Evolutionary conservation across 1,139 yeast species (phyloP), one percentile per base, ranked within the genome.

Genomic region (Taphrina wiesneri): DNA sequence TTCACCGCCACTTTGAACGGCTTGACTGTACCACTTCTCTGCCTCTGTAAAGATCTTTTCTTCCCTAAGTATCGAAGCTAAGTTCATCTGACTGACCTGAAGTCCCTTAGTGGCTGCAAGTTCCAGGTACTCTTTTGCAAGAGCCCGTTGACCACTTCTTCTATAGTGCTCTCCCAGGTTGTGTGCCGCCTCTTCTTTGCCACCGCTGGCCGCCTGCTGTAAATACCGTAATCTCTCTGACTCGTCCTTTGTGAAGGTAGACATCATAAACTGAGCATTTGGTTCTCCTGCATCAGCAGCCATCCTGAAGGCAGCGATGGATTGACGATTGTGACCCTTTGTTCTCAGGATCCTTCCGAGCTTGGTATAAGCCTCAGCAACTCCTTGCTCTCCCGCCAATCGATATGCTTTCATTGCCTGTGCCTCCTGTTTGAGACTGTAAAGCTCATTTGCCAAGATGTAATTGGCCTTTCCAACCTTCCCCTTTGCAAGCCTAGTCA

Each of bases 81-180:
- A 34, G 34, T 60, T 65, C 52, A 52, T 47, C 25, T 60, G 65
- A n/a, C 66, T 52, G 19, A 47, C 25, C 23, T 43, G 62, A 17
- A 60, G 25, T 4, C 66, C 66, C 9, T 57, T 39, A 11, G 23
- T 26, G 13, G 67, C 67, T 1, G 67, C 66, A 17, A 65, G 28
- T 30, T 45, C 60, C 13, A 30, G 54, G 36, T 53, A 65, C 47
- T 65, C 67, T 30, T 41, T 45, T 15, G 67, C 65, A 23, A 65
- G 34, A 13, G 56, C 32, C 7, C 9, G 23, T 26, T 65, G 46
- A 1, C 66, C 67, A n/a, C 32, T 6, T 11, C 32, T 32, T 9
- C 66, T 53, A 36, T 65, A 61, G 26, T 30, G 43, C 46, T 57
- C 46, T 11, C 65, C 67, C 1, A 65, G 53, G 17, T 65, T 61